Base-by-base conservation (phyloP, 2,329 filamentous ascomycete genomes). In the Fusarium nodosum region DNA sequence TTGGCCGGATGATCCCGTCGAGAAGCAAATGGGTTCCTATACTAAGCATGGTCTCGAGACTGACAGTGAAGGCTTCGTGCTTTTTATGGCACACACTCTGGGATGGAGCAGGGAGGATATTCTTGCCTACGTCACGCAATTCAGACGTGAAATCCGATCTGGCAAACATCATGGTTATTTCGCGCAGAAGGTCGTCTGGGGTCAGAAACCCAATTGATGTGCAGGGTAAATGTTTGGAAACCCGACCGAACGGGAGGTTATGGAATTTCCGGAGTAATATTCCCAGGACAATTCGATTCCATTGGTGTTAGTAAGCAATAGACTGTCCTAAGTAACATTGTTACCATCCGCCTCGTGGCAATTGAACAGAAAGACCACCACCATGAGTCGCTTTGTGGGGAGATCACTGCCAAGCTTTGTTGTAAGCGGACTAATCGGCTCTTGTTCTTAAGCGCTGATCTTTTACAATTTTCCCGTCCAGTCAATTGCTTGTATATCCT, bases 21-120 rank as follows among this genome's bases (percentile, higher is more conserved):
- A 67, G 46, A 74, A 64, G 6, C 50, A 66, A n/a, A 74, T 74
- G 66, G 72, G 72, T 0, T 44, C 53, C 10, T 81, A 77, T 28
- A 73, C 74, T 0, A 71, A 77, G 20, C 66, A 77, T 9, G 77
- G 78, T 7, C 72, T 81, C 1, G 75, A 79, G 24, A 77, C 77
- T 7, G 79, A 81, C 20, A 75, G 76, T 20, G 79, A 81, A 55
- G 80, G 79, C 8, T 76, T 74, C 10, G 60, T 77, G 3, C 28
- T 79, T 16, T 80, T 77, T 46, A 76, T 82, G 66, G 77, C 75
- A 4, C 64, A 74, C 20, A 75, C 80, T 30, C 75, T 80, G 18
- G 77, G 79, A 0, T 82, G 80, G 80, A 71, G 68, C 0, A 72
- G 70, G n/a, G 68, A 75, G 1, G 77, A 81, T 44, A 77, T 80